Percentiles rank a stretch among this genome's conserved stretches.
phyloP scores from a whole-genome alignment of 805 yeast species.

The Pichia occidentalis region DNA sequence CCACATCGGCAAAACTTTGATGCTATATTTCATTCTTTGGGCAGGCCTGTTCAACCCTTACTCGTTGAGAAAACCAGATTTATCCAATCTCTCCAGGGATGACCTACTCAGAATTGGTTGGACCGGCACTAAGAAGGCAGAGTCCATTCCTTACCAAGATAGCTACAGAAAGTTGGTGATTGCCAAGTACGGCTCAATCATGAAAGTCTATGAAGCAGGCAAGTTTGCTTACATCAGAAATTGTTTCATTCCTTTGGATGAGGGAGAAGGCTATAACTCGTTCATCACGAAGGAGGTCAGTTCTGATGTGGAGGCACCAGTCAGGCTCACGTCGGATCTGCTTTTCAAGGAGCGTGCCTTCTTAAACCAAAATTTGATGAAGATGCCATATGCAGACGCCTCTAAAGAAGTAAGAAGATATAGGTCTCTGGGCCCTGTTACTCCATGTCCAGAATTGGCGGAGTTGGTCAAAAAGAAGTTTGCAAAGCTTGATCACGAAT shows the following conservation, averaged over 20 bases:
- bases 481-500: not conserved
- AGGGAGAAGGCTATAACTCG: constrained; percentile 71
- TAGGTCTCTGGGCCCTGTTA: constrained; percentile 60
- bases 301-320: constrained; percentile 25
- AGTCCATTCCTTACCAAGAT: constrained; percentile 63
- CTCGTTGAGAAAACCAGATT: constrained; percentile 36
- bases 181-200: constrained; percentile 64
- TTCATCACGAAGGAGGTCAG: constrained; percentile 28
- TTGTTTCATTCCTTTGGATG: constrained; percentile 56
- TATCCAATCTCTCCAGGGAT: constrained; percentile 38
- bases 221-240: constrained; percentile 49
- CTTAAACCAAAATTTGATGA: constrained; percentile 20
- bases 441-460: constrained; percentile 36
- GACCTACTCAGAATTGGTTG: constrained; percentile 70
- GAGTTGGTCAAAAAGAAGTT: constrained; percentile 20
- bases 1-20: constrained; percentile 56
- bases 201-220: constrained; percentile 72
- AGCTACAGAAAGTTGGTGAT: constrained; percentile 58
- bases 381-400: constrained; percentile 32
- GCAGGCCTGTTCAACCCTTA: constrained; percentile 78
- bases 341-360: constrained; percentile 18
- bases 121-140: constrained; percentile 85
- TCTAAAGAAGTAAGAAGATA: constrained; percentile 48
- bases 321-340: constrained; percentile 27
- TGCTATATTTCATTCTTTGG: constrained; percentile 52